A percentile compares a stretch with the other conserved stretches of the same genome.
phyloP scores from a whole-genome alignment of 2,329 filamentous ascomycete species.

The Penicillium janthinellum region DNA sequence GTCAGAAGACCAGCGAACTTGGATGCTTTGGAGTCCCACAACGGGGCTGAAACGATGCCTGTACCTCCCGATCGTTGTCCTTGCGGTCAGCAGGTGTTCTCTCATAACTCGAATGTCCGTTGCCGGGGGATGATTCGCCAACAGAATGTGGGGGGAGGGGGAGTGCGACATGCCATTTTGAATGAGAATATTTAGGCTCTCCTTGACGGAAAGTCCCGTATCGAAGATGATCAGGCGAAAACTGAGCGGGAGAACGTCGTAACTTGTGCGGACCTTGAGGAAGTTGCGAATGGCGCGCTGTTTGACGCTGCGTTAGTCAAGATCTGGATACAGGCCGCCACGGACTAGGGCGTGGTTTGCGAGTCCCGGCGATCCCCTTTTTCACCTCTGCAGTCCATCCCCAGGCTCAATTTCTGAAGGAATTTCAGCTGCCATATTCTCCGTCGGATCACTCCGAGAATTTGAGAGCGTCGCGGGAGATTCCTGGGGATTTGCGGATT shows the following conservation, averaged over 20 bases:
- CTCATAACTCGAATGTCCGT: neutral
- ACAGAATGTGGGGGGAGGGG: neutral
- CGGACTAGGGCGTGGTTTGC: slow-evolving; percentile 15
- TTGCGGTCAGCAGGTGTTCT: slow-evolving; percentile 23
- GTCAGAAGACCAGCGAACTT: slow-evolving; percentile 93
- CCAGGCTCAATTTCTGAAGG: neutral
- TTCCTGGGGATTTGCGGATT: neutral
- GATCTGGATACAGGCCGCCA: slow-evolving; percentile 21
- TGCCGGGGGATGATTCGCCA: neutral
- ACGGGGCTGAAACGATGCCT: slow-evolving; percentile 96
- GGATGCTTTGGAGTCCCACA: slow-evolving; percentile 93
- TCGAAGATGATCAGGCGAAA: slow-evolving; percentile 96
- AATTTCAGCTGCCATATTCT: neutral
- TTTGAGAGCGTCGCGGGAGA: neutral
- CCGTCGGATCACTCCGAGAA: neutral
- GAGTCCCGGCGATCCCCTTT: slow-evolving; percentile 1
- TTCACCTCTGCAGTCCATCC: neutral
- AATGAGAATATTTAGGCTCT: slow-evolving; percentile 91
- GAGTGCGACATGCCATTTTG: slow-evolving; percentile 73
- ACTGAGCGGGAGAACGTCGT: slow-evolving; percentile 94
- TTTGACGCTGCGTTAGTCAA: slow-evolving; percentile 33
- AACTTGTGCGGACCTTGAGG: slow-evolving; percentile 92
- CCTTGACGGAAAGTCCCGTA: slow-evolving; percentile 91
- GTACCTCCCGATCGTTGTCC: slow-evolving; percentile 24
- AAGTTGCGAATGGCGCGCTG: slow-evolving; percentile 93